These are phyloP conservation scores for Chalciporus pseudorubinellus DNA, from an alignment of 768 basidiomycete species.

Conservation along the genomic window DNA sequence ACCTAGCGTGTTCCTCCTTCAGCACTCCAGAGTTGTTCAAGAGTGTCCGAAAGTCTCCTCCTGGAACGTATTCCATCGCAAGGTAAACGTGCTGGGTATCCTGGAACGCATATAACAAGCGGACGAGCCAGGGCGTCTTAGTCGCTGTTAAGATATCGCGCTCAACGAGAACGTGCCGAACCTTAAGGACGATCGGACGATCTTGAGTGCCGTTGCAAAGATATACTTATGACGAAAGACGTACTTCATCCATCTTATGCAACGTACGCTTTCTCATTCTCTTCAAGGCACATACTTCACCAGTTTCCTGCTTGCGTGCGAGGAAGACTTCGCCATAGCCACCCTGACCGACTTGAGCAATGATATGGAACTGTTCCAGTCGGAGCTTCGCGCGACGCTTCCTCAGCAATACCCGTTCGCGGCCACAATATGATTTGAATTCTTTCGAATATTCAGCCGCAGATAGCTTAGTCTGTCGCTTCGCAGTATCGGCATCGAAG, in stretches of 20 bases:
- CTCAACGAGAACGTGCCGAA: conserved; percentile 97
- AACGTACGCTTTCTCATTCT: conserved; percentile 95
- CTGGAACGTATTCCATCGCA: conserved; percentile 99
- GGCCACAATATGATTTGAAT: conserved; percentile 89
- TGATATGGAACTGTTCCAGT: conserved; percentile 96
- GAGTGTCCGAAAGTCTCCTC: conserved; percentile 96
- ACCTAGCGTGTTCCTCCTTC: conserved; percentile 94
- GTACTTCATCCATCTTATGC: conserved; percentile 97
- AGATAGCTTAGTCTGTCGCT: conserved; percentile 60
- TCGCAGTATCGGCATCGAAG: conserved; percentile 80
- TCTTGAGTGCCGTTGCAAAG: not conserved
- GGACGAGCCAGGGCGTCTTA: conserved; percentile 96
- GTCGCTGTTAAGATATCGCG: conserved; percentile 97
- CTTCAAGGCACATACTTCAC: conserved; percentile 96
- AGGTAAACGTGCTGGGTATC: conserved; percentile 89
- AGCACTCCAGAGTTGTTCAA: conserved; percentile 97
- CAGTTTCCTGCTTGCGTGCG: conserved; percentile 91
- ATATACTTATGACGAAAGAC: conserved; percentile 5
- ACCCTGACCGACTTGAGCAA: conserved; percentile 97
- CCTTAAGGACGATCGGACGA: conserved; percentile 40
- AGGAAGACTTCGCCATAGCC: conserved; percentile 98
- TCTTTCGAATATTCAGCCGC: conserved; percentile 65
- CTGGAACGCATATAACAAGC: conserved; percentile 95
- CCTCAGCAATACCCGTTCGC: conserved; percentile 90
- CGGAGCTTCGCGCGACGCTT: conserved; percentile 89